phyloP scores from a whole-genome alignment of 116 monocot species.

The Zostera marina region DNA sequence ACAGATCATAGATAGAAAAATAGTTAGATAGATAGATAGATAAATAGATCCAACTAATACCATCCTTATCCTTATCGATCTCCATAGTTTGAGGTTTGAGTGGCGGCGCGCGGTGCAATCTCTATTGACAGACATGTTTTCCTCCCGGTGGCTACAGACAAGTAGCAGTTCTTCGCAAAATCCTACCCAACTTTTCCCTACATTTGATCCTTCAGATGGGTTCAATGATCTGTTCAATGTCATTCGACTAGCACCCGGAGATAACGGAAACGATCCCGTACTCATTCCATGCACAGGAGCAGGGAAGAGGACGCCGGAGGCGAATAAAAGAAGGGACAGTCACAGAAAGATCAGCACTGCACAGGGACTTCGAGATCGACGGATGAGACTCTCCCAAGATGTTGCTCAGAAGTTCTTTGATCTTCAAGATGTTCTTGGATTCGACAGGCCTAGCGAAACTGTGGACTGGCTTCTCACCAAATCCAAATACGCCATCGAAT shows the following conservation, averaged over 20 bases:
- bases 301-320: conserved; percentile 6
- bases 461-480: conserved; percentile 61
- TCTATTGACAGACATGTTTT: too few relatives aligned
- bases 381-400: conserved; percentile 70
- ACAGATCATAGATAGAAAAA: too few relatives aligned
- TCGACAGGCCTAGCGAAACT: conserved; percentile 79
- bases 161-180: too few relatives aligned
- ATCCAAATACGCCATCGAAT: conserved; percentile 38
- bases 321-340: conserved; percentile 22
- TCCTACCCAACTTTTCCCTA: not conserved
- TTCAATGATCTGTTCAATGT: not conserved
- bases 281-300: not conserved
- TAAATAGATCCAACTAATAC: too few relatives aligned
- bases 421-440: conserved; percentile 71
- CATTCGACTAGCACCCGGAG: not conserved
- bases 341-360: conserved; percentile 83
- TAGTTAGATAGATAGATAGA: too few relatives aligned
- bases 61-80: too few relatives aligned
- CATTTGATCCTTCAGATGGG: not conserved
- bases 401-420: conserved; percentile 58
- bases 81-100: too few relatives aligned
- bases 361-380: conserved; percentile 48
- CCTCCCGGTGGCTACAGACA: too few relatives aligned
- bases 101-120: too few relatives aligned
- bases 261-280: not conserved